A percentile compares a stretch with the other conserved stretches of the same genome.
Evolutionary conservation across 257 asterid genomes (phyloP).

Genomic region (Jaltomata sinuosa): DNA sequence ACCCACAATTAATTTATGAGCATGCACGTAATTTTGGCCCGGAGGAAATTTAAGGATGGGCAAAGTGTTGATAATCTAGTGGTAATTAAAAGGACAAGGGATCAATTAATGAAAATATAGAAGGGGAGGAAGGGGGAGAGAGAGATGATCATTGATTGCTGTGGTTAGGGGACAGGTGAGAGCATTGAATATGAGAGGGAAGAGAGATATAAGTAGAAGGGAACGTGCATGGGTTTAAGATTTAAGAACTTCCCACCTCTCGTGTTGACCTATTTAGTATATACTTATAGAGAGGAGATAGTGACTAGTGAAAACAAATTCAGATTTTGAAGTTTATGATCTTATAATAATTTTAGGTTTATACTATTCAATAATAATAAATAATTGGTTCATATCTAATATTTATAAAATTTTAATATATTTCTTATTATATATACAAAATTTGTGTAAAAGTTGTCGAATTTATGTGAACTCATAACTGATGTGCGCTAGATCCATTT

Average conservation of each 20-base stretch:
- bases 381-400: too few species aligned
- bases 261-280: background rate
- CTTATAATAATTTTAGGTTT: too few species aligned
- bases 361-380: too few species aligned
- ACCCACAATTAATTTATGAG: background rate
- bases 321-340: too few species aligned
- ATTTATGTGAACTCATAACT: too few species aligned
- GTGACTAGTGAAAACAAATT: too few species aligned
- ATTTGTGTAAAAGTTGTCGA: too few species aligned
- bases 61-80: background rate
- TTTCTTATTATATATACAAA: too few species aligned
- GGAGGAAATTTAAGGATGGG: too few species aligned
- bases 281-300: too few species aligned
- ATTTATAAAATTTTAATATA: too few species aligned
- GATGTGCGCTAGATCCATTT: too few species aligned
- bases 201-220: background rate
- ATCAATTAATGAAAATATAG: background rate
- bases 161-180: conserved; percentile 32
- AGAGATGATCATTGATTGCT: background rate
- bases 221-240: background rate
- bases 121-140: background rate
- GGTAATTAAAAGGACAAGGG: background rate
- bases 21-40: background rate
- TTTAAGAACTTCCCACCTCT: background rate
- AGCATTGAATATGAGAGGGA: conserved; percentile 14